Evolutionary conservation across 176 grass and related monocot species (phyloP).

Genomic region (Phoenix dactylifera): DNA sequence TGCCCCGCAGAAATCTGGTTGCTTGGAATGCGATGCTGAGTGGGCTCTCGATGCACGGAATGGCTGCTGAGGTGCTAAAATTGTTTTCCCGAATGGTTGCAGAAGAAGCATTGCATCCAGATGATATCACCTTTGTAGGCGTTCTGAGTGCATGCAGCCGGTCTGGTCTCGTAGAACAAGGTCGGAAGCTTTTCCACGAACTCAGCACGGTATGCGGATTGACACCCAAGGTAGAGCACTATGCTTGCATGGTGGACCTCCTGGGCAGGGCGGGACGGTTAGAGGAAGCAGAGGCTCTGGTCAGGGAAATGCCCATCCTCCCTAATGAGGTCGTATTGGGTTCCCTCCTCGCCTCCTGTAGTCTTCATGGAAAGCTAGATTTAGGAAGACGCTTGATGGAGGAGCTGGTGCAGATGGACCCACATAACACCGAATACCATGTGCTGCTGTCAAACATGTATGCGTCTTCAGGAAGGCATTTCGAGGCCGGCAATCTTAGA

Average conservation of each 20-base stretch:
- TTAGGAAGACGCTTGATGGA: constrained; percentile 9
- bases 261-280: constrained; percentile 11
- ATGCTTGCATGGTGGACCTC: constrained; percentile 17
- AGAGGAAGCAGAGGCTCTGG: constrained; percentile 13
- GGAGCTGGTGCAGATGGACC: constrained; percentile 8
- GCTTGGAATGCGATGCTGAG: constrained; percentile 21
- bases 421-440: constrained; percentile 14
- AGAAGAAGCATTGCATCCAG: constrained; percentile 11
- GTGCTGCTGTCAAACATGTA: constrained; percentile 16
- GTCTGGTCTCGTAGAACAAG: constrained; percentile 13
- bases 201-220: not conserved
- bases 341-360: constrained; percentile 11
- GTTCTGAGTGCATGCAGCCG: constrained; percentile 16
- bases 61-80: constrained; percentile 6
- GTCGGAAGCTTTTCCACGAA: constrained; percentile 8
- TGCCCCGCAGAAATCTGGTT: constrained; percentile 6
- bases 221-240: constrained; percentile 13
- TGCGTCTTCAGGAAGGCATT: constrained; percentile 6
- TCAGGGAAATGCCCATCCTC: constrained; percentile 11
- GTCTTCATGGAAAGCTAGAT: constrained; percentile 11
- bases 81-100: constrained; percentile 7
- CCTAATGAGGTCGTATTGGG: constrained; percentile 15
- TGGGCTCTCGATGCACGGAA: constrained; percentile 16
- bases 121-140: constrained; percentile 20
- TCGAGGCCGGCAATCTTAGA: constrained; percentile 1